Evolutionary conservation across 257 asterid species (phyloP).

Genomic region (Gentiana macrophylla): DNA sequence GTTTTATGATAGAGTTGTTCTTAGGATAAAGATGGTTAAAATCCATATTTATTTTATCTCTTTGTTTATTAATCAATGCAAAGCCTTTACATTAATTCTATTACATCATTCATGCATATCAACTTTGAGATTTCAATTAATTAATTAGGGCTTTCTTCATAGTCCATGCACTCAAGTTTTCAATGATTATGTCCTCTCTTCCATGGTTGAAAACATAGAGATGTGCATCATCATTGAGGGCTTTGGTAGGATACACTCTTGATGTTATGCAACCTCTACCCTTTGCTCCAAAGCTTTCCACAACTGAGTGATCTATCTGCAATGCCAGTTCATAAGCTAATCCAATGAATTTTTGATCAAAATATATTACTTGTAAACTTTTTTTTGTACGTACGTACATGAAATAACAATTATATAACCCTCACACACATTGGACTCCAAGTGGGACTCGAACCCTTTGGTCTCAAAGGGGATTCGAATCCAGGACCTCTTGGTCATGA

Average conservation of each 20-base stretch:
- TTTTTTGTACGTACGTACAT: neutral
- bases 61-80: too few species aligned
- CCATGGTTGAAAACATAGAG: conserved; percentile 23
- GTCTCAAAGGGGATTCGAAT: neutral
- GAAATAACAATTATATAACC: neutral
- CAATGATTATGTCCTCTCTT: conserved; percentile 3
- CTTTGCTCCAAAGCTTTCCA: conserved; percentile 26
- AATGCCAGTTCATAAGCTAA: neutral
- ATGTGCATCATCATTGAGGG: conserved; percentile 9
- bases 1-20: too few species aligned
- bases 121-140: neutral
- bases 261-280: conserved; percentile 27
- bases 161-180: conserved; percentile 23
- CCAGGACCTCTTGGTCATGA: too few species aligned
- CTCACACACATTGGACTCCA: neutral
- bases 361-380: neutral
- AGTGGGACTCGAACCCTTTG: neutral
- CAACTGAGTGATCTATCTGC: conserved; percentile 26
- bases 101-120: too few species aligned
- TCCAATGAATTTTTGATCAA: too few species aligned
- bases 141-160: conserved; percentile 18
- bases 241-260: conserved; percentile 23
- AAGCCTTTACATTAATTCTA: too few species aligned
- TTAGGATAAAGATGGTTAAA: too few species aligned
- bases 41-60: too few species aligned